Conservation (phyloP, 345 rosid genomes). For the Eucalyptus marginata region DNA sequence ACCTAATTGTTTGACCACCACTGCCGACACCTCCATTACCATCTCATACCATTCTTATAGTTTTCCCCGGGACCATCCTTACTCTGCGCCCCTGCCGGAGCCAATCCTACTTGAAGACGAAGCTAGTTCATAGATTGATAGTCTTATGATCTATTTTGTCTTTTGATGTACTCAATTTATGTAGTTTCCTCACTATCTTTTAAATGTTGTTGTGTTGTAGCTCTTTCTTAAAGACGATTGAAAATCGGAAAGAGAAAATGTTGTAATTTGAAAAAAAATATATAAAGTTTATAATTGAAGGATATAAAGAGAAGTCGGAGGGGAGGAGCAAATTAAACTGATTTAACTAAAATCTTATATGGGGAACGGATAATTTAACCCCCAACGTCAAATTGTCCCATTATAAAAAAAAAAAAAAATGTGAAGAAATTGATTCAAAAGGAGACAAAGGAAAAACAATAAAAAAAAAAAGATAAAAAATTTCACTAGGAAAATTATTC, state of each 20-base stretch:
- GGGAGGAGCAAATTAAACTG: not conserved
- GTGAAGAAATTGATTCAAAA: not conserved
- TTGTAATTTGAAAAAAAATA: not conserved
- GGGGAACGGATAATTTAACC: not conserved
- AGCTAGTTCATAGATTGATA: not conserved
- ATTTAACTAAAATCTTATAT: no score
- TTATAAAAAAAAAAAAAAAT: no score
- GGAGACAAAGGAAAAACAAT: not conserved
- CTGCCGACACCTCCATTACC: not conserved
- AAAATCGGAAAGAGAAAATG: not conserved
- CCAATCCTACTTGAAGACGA: not conserved
- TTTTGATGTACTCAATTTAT: not conserved
- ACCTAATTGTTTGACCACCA: not conserved
- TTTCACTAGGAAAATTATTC: no score
- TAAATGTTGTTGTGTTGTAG: not conserved
- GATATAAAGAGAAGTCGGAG: not conserved
- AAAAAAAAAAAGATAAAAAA: no score
- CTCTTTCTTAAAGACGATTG: not conserved
- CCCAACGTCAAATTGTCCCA: not conserved
- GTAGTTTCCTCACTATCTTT: not conserved
- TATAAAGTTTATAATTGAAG: not conserved
- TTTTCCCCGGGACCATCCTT: not conserved
- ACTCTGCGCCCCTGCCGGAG: not conserved
- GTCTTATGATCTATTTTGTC: not conserved
- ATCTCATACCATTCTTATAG: not conserved